phyloP scores from a whole-genome alignment of 495 filamentous ascomycete species.

The Podospora fimiseda region DNA sequence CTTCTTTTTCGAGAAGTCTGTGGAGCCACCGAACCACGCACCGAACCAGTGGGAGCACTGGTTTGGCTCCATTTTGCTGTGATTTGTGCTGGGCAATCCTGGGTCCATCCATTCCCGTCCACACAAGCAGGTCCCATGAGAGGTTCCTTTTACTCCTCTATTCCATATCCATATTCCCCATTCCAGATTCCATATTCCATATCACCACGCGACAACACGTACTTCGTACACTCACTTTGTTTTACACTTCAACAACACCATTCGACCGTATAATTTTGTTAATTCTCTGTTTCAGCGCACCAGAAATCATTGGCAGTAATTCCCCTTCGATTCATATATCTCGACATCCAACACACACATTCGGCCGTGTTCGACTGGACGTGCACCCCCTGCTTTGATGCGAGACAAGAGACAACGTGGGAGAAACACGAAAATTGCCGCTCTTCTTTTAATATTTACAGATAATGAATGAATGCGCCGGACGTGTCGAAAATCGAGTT shows the following conservation, averaged over 20 bases:
- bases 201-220: neutral
- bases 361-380: too few relatives aligned
- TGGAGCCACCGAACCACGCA: constrained; percentile 1
- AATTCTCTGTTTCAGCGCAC: too few relatives aligned
- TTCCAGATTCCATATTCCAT: neutral
- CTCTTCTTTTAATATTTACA: neutral
- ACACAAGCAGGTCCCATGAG: too few relatives aligned
- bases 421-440: neutral
- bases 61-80: constrained; percentile 5
- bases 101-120: neutral
- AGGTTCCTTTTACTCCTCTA: too few relatives aligned
- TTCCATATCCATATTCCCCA: neutral
- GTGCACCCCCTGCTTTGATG: neutral
- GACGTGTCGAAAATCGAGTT: neutral
- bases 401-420: too few relatives aligned
- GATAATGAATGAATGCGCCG: neutral
- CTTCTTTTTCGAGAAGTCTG: constrained; percentile 2
- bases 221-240: neutral
- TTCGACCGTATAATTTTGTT: too few relatives aligned
- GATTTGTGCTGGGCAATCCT: constrained; percentile 1
- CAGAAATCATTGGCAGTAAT: too few relatives aligned
- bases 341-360: too few relatives aligned
- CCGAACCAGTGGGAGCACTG: neutral
- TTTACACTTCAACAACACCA: too few relatives aligned
- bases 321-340: too few relatives aligned